phyloP scores from a whole-genome alignment of 371 early-diverging fungal genomes.

The Umbelopsis sp. region DNA sequence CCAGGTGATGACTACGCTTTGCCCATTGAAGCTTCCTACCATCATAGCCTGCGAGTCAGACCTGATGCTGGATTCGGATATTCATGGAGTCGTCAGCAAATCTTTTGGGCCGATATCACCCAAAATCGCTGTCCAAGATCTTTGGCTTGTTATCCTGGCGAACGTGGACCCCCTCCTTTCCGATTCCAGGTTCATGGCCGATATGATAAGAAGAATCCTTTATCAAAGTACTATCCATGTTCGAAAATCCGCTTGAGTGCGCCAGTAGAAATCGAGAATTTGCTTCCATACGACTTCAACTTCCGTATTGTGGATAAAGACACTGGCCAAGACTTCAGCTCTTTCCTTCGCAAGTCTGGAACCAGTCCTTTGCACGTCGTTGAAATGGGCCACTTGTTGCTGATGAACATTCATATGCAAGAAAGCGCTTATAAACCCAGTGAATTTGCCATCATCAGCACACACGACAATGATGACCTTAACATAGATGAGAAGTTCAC shows the following conservation, averaged over 20 bases:
- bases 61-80: conserved; percentile 67
- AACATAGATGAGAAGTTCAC: conserved; percentile 72
- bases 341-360: conserved; percentile 72
- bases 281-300: conserved; percentile 87
- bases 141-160: conserved; percentile 55
- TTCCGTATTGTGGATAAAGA: conserved; percentile 81
- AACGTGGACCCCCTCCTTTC: conserved; percentile 67
- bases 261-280: conserved; percentile 94
- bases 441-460: conserved; percentile 87
- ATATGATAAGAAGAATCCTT: conserved; percentile 53
- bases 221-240: conserved; percentile 74
- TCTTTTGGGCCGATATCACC: conserved; percentile 74
- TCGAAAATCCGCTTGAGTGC: conserved; percentile 85
- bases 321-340: conserved; percentile 62
- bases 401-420: conserved; percentile 75
- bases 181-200: conserved; percentile 71
- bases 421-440: conserved; percentile 75
- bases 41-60: conserved; percentile 76
- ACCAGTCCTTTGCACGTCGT: conserved; percentile 83
- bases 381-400: conserved; percentile 80
- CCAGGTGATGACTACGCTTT: conserved; percentile 86
- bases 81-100: conserved; percentile 66
- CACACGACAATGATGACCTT: conserved; percentile 71
- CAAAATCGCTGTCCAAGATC: conserved; percentile 32
- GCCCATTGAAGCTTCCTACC: conserved; percentile 85